Percentiles rank a stretch among this genome's conserved stretches.
Evolutionary conservation across 805 yeast genomes (phyloP).

Genomic region (Candida cerambycidarum): DNA sequence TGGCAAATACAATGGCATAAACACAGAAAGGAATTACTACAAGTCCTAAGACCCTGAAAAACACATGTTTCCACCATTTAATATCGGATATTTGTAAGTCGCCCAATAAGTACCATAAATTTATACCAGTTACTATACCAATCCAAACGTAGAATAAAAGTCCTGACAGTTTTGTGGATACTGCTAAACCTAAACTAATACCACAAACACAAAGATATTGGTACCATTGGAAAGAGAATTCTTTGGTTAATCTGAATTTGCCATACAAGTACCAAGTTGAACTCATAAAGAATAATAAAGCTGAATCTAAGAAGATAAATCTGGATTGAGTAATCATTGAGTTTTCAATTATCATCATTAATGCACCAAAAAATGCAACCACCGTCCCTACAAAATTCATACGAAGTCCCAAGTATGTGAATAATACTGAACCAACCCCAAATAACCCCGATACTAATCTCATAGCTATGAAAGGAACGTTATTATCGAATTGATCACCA

Average conservation of each 20-base stretch:
- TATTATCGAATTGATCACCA: constrained; percentile 35
- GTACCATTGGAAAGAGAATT: constrained; percentile 55
- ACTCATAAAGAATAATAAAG: constrained; percentile 43
- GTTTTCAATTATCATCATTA: constrained; percentile 60
- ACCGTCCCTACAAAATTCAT: constrained; percentile 51
- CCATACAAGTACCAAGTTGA: constrained; percentile 53
- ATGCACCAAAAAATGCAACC: constrained; percentile 51
- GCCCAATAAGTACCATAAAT: constrained; percentile 69
- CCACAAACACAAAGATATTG: constrained; percentile 49
- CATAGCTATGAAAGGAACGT: constrained; percentile 51
- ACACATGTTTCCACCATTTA: constrained; percentile 40
- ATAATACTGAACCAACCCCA: constrained; percentile 52
- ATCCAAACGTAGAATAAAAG: constrained; percentile 67
- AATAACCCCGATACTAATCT: constrained; percentile 56
- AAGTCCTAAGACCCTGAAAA: constrained; percentile 41
- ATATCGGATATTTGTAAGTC: constrained; percentile 53
- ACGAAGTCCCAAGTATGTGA: constrained; percentile 57
- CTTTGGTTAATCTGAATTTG: constrained; percentile 44
- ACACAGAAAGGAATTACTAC: constrained; percentile 56
- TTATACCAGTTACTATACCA: constrained; percentile 43
- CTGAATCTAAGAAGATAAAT: constrained; percentile 40
- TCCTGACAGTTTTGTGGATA: constrained; percentile 73
- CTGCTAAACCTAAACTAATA: constrained; percentile 51
- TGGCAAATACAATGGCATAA: constrained; percentile 55
- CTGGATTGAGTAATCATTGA: constrained; percentile 64